Evolutionary conservation across 176 grass and related monocot genomes (phyloP).

Genomic region (Aegilops speltoides): DNA sequence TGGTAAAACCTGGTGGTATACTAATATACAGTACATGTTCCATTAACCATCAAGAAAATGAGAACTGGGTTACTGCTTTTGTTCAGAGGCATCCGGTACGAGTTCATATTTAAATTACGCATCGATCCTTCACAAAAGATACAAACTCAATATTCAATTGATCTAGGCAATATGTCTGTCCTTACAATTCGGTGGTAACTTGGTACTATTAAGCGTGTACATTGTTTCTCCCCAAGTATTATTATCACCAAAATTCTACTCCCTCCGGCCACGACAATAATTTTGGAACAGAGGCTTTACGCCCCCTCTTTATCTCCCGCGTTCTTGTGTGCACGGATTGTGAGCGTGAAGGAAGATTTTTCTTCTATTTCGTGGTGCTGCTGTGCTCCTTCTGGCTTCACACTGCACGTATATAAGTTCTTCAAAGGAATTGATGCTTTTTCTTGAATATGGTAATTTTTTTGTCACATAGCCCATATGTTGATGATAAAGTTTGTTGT

Average conservation of each 20-base stretch:
- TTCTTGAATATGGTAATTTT: background rate
- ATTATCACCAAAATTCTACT: background rate
- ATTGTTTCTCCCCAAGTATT: background rate
- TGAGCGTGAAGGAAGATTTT: no score
- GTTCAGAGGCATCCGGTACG: slow-evolving; percentile 72
- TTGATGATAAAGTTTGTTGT: background rate
- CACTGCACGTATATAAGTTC: no score
- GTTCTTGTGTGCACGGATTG: no score
- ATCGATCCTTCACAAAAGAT: slow-evolving; percentile 34
- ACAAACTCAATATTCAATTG: slow-evolving; percentile 19
- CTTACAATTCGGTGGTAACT: background rate
- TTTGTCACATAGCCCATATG: background rate
- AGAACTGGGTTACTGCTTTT: slow-evolving; percentile 74
- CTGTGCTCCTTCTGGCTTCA: no score
- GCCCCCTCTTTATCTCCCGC: no score
- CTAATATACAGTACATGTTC: slow-evolving; percentile 95
- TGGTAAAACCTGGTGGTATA: slow-evolving; percentile 88
- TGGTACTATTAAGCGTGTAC: slow-evolving; percentile 12
- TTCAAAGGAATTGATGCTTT: no score
- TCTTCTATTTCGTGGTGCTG: no score
- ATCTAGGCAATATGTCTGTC: background rate
- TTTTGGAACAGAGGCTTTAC: no score
- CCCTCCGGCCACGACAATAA: no score
- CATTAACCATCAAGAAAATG: slow-evolving; percentile 87
- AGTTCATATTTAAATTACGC: slow-evolving; percentile 16